phyloP scores from a whole-genome alignment of 306 rosid genomes.

The Prunus dulcis region DNA sequence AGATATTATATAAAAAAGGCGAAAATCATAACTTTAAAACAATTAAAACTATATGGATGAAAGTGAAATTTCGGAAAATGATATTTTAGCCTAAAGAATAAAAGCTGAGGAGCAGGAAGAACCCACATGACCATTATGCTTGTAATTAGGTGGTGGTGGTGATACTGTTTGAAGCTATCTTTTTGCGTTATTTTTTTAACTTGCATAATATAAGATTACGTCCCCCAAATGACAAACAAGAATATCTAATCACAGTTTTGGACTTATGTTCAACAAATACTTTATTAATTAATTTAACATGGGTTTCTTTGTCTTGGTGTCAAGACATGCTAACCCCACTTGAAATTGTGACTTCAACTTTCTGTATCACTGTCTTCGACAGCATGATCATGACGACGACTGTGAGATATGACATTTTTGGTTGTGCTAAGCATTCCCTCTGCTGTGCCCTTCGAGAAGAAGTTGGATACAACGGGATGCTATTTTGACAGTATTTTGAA shows the following conservation, averaged over 20 bases:
- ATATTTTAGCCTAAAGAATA: background rate
- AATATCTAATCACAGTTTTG: background rate
- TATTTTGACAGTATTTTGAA: too few species aligned
- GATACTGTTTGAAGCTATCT: background rate
- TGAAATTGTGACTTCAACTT: background rate
- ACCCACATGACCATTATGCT: slow-evolving; percentile 10
- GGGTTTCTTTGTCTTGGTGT: background rate
- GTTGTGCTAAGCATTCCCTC: background rate
- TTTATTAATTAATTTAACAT: background rate
- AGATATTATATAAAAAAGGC: too few species aligned
- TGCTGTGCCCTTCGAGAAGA: too few species aligned
- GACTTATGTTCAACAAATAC: background rate
- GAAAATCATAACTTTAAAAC: too few species aligned
- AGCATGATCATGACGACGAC: background rate
- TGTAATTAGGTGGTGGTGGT: background rate
- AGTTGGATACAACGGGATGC: too few species aligned
- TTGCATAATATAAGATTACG: background rate
- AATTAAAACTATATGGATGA: too few species aligned
- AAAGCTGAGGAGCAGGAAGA: background rate
- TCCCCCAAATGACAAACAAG: slow-evolving; percentile 3
- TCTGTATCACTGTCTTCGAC: background rate
- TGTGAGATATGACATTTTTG: background rate
- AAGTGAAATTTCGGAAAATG: too few species aligned
- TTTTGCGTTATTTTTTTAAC: background rate
- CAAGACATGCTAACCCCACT: background rate